A percentile compares a stretch with the other conserved stretches of the same genome.
phyloP scores from a whole-genome alignment of 176 grass and related monocot species.

The Olyra latifolia region DNA sequence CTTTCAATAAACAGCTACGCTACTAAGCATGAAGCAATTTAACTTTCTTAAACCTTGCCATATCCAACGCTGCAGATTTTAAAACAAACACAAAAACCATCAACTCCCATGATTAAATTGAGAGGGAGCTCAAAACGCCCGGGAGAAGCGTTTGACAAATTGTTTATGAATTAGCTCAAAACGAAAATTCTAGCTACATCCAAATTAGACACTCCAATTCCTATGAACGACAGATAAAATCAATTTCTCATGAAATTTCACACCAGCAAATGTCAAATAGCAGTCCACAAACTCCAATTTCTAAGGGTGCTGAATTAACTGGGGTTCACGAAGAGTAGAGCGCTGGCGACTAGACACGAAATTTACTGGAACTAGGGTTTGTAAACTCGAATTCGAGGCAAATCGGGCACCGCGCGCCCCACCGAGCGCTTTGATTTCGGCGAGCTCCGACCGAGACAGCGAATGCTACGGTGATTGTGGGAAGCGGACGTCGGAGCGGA shows the following conservation, averaged over 20 bases:
- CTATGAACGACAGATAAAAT: neutral
- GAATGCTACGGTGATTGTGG: neutral
- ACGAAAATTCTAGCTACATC: neutral
- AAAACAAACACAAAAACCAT: neutral
- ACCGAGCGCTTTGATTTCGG: neutral
- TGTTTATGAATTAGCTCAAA: neutral
- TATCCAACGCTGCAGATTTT: neutral
- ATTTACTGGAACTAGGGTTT: conserved; percentile 20
- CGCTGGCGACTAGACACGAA: neutral
- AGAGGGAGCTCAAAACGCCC: neutral
- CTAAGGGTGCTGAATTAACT: neutral
- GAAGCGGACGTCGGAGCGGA: neutral
- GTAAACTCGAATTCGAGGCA: neutral
- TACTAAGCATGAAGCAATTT: neutral
- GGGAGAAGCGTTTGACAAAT: neutral
- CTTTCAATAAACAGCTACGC: neutral
- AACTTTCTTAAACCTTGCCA: neutral
- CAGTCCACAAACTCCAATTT: neutral
- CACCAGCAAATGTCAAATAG: neutral
- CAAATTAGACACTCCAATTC: neutral
- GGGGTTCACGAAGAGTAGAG: neutral
- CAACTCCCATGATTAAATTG: neutral
- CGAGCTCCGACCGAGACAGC: neutral
- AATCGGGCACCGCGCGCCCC: neutral
- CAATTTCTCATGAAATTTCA: neutral